Evolutionary conservation across 306 rosid genomes (phyloP), one percentile per base, ranked within the genome.

Genomic region (Sesbania bispinosa): DNA sequence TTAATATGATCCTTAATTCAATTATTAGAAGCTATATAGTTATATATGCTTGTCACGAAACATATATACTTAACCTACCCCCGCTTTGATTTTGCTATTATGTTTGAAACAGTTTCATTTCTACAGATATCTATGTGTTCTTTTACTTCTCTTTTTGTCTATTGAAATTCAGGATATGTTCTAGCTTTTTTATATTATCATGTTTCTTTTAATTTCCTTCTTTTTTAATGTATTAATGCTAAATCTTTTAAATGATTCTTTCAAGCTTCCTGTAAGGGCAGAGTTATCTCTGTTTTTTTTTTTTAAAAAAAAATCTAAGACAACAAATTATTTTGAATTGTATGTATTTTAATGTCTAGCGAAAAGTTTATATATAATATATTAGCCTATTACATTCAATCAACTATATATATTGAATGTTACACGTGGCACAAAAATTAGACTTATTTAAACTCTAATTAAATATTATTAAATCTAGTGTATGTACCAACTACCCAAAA

Each of bases 111-210:
- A 57, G 41, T 13, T 26, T 57, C 55, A 19, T 26, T 65, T 65
- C 41, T 21, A 26, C 24, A 27, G 15, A 54, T 65, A 19, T 58
- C 10, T 26, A n/a, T 24, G 16, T 18, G 24, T 29, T 62, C 24
- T 38, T 20, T 46, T 71, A 27, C 63, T 27, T 57, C 65, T 73
- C 32, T 45, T 47, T 14, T 47, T 76, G 63, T 76, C 80, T 61
- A 48, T 16, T 36, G 53, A 64, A 71, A 20, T 55, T 63, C 7
- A 20, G 63, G 26, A 30, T 35, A 38, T 60, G 71, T 41, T 78
- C 54, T 54, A 36, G 52, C 21, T 33, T 26, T 55, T 29, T 3
- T 70, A 11, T 45, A 20, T 13, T 26, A 43, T 20, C 27, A 36
- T 47, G 48, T 15, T 4, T 29, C 18, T 5, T 63, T 23, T 10